Base-by-base conservation (phyloP, 2,329 filamentous ascomycete genomes). In the Endothia cerciana region DNA sequence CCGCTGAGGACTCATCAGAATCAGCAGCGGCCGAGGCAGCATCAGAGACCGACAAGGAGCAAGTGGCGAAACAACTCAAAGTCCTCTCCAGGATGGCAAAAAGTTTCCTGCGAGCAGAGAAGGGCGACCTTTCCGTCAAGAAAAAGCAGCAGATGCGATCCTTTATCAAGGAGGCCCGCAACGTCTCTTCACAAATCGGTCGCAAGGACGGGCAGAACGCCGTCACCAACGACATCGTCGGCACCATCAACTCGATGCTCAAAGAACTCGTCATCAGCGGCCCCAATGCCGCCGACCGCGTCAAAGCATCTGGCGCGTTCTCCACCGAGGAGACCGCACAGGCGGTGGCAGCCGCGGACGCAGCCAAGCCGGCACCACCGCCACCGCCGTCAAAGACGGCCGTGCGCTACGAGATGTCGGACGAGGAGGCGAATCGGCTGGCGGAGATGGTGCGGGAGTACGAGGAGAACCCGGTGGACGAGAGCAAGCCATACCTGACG, bases 401-500 rank as follows among this genome's bases (percentile, higher is more conserved):
- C 45, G 36, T 61, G 60, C 33, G 70, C 19, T 62, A 64, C 51
- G 60, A 63, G 40, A 78, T 77, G 22, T 80, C 82, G 3, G 77
- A 80, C 22, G 75, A 81, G 1, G 89, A 89, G 74, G 81, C 85
- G 69, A 73, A 78, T 64, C 78, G 83, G 62, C 82, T 91, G 28
- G 79, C 81, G 63, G 68, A 76, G 53, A 81, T 92, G 28, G 83
- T 95, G 57, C 79, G 82, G 63, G 81, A 86, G 71, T 85, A 91
- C 73, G 81, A 84, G 65, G 87, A 93, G 75, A 97, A 97, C 79
- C 90, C 92, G 0, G 79, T 90, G 67, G 92, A 97, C 77, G 78
- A 79, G 57, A 79, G 77, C 65, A 97, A 97, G 79, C 92, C 95
- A 3, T 99, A 99, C 76, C 86, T 86, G 4, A 97, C 94, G 1